Percentiles rank a stretch among this genome's conserved stretches.
These are phyloP conservation scores for Fusarium protoensiforme DNA, from an alignment of 2,329 filamentous ascomycete species.

Conservation along the genomic window DNA sequence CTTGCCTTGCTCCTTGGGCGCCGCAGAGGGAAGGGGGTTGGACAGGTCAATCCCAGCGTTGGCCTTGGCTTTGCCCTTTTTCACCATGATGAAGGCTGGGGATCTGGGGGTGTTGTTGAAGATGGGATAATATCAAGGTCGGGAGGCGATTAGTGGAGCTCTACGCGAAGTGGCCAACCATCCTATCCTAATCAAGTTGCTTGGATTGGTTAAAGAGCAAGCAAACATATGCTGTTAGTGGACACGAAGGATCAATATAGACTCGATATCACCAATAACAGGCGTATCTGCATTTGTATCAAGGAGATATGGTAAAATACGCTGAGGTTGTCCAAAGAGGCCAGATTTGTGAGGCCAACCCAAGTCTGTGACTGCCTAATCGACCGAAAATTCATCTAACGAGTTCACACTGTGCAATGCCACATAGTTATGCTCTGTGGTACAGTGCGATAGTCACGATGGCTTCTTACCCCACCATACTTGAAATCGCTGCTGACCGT, in stretches of 20 bases:
- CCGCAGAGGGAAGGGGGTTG: conserved; percentile 48
- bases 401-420: not conserved
- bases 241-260: not conserved
- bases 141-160: conserved; percentile 29
- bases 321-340: not conserved
- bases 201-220: not conserved
- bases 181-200: not conserved
- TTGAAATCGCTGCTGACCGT: not conserved
- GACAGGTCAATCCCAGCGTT: conserved; percentile 34
- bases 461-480: not conserved
- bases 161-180: conserved; percentile 4
- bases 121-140: conserved; percentile 16
- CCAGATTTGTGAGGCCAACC: not conserved
- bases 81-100: conserved; percentile 54
- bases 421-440: too few species aligned
- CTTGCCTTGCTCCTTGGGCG: conserved; percentile 58
- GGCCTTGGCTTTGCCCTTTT: conserved; percentile 65
- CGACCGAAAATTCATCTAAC: not conserved
- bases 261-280: not conserved
- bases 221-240: not conserved
- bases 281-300: not conserved
- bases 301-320: not conserved
- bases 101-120: conserved; percentile 9
- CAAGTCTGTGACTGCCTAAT: not conserved
- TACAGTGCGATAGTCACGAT: not conserved